Percentiles rank a stretch among this genome's conserved stretches.
These are phyloP conservation scores for Fusarium citri DNA, from an alignment of 2,329 filamentous ascomycete species.

Conservation along the genomic window DNA sequence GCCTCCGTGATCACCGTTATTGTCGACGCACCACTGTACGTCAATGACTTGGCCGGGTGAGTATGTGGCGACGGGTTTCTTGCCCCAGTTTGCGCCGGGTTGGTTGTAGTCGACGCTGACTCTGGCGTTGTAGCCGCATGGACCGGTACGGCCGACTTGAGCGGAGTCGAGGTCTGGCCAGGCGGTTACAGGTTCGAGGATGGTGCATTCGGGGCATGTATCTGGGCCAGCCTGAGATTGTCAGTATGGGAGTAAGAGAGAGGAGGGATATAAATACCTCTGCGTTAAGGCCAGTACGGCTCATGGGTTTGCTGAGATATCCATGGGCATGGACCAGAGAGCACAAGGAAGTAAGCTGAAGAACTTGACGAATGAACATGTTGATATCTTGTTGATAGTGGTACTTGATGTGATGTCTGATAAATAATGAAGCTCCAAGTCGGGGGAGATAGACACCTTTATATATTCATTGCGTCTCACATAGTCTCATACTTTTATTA, in stretches of 20 bases:
- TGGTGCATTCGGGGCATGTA: slow-evolving; percentile 65
- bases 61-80: slow-evolving; percentile 57
- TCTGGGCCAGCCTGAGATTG: slow-evolving; percentile 57
- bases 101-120: slow-evolving; percentile 65
- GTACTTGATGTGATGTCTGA: fast-evolving
- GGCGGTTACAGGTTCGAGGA: slow-evolving; percentile 62
- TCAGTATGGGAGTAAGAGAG: background rate
- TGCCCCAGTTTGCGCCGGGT: slow-evolving; percentile 59
- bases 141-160: slow-evolving; percentile 60
- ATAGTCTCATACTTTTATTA: fast-evolving
- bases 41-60: slow-evolving; percentile 58
- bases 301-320: slow-evolving; percentile 35
- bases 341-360: slow-evolving; percentile 13
- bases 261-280: background rate
- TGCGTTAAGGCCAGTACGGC: slow-evolving; percentile 34
- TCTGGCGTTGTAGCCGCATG: slow-evolving; percentile 66
- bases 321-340: slow-evolving; percentile 14
- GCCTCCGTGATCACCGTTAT: slow-evolving; percentile 67
- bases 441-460: fast-evolving
- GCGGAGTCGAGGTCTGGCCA: slow-evolving; percentile 62
- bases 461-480: background rate
- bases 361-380: background rate
- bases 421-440: fast-evolving
- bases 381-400: background rate
- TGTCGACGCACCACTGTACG: slow-evolving; percentile 66